These are phyloP conservation scores for Colletotrichum zoysiae DNA, from an alignment of 2,329 filamentous ascomycete species.

Conservation along the genomic window DNA sequence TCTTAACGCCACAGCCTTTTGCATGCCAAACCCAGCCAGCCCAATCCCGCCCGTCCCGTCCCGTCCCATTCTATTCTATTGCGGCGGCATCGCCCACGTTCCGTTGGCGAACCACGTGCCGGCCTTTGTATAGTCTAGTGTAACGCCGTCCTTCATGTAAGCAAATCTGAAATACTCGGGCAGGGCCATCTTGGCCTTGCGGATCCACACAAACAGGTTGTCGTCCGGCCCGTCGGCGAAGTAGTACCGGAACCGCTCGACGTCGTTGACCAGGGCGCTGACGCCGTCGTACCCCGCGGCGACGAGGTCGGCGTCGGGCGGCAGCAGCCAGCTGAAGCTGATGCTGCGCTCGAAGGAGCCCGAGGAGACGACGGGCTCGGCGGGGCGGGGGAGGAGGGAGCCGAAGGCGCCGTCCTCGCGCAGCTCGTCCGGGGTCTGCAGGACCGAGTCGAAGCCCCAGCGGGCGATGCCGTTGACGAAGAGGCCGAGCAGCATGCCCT, in stretches of 20 bases:
- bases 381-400: conserved; percentile 69
- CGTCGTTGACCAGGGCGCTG: conserved; percentile 86
- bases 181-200: conserved; percentile 28
- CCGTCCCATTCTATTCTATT: conserved; percentile 3
- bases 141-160: conserved; percentile 35
- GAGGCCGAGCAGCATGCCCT: conserved; percentile 88
- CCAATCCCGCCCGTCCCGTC: too few species aligned
- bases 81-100: conserved; percentile 25
- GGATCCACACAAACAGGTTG: conserved; percentile 30
- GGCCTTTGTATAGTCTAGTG: conserved; percentile 32
- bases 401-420: conserved; percentile 74
- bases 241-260: conserved; percentile 82
- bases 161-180: conserved; percentile 39
- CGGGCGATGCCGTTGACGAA: conserved; percentile 95
- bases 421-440: conserved; percentile 83
- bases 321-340: conserved; percentile 66
- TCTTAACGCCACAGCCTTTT: neutral
- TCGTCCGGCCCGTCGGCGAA: conserved; percentile 63
- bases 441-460: conserved; percentile 92
- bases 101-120: conserved; percentile 38
- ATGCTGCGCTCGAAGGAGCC: conserved; percentile 71
- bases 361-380: conserved; percentile 57
- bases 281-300: conserved; percentile 76
- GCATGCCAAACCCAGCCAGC: neutral
- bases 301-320: conserved; percentile 38